Conservation (phyloP, 1,139 yeast genomes). For the Kodamaea suecica region DNA sequence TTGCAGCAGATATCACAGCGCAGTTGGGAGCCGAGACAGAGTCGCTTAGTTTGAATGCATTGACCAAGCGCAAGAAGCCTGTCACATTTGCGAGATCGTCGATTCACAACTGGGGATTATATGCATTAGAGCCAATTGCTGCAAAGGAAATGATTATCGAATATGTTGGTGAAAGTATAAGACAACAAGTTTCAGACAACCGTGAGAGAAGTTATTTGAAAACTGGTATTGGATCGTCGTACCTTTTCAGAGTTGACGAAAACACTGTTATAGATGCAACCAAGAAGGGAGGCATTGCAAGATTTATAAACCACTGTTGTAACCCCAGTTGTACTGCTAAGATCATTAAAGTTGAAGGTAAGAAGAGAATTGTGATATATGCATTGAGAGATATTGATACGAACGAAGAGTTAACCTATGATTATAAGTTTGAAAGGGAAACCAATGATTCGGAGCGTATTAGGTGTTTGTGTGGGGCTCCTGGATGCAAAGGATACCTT, state of each 20-base stretch:
- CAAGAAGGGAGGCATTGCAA: slow-evolving; percentile 92
- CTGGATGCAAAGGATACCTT: slow-evolving; percentile 88
- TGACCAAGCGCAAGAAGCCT: slow-evolving; percentile 87
- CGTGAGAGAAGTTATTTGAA: slow-evolving; percentile 82
- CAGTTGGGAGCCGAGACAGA: slow-evolving; percentile 85
- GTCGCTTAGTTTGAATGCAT: slow-evolving; percentile 67
- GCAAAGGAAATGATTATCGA: slow-evolving; percentile 97
- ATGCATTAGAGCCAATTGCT: slow-evolving; percentile 90
- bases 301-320: slow-evolving; percentile 96
- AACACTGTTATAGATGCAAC: slow-evolving; percentile 97
- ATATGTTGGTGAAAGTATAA: slow-evolving; percentile 93
- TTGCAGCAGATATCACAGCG: slow-evolving; percentile 87
- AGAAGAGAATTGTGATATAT: slow-evolving; percentile 89
- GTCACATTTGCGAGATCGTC: slow-evolving; percentile 95
- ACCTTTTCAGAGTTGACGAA: slow-evolving; percentile 88
- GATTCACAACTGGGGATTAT: slow-evolving; percentile 96
- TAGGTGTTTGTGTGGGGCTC: slow-evolving; percentile 91
- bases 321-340: slow-evolving; percentile 97
- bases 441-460: slow-evolving; percentile 86
- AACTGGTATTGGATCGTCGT: slow-evolving; percentile 94
- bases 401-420: slow-evolving; percentile 91
- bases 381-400: slow-evolving; percentile 87
- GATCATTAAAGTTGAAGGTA: slow-evolving; percentile 92
- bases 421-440: slow-evolving; percentile 91
- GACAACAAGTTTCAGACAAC: slow-evolving; percentile 93